Percentiles rank a stretch among this genome's conserved stretches.
phyloP scores from a whole-genome alignment of 331 rosid species.

The Telfairia occidentalis region DNA sequence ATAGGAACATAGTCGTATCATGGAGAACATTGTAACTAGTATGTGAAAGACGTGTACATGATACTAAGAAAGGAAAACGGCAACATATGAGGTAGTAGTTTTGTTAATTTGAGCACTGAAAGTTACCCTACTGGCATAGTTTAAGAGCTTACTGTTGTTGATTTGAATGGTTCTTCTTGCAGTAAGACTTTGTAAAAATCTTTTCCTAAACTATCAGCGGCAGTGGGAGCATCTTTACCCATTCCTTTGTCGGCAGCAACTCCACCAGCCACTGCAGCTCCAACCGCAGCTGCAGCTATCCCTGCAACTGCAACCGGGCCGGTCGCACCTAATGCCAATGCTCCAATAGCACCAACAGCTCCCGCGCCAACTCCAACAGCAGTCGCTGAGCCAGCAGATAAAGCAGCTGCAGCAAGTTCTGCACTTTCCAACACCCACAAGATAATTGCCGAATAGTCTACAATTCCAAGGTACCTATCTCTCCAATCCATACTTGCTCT shows the following conservation, averaged over 20 bases:
- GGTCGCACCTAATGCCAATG: slow-evolving; percentile 68
- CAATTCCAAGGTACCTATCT: slow-evolving; percentile 67
- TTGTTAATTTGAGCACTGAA: background rate
- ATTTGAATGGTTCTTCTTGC: slow-evolving; percentile 89
- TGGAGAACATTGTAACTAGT: background rate
- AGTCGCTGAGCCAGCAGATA: slow-evolving; percentile 70
- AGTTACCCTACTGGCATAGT: slow-evolving; percentile 1
- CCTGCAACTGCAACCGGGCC: slow-evolving; percentile 85
- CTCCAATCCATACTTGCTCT: slow-evolving; percentile 49
- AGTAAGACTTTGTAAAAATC: slow-evolving; percentile 76
- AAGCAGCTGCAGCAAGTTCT: slow-evolving; percentile 68
- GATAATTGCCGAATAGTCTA: slow-evolving; percentile 69
- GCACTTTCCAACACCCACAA: slow-evolving; percentile 95
- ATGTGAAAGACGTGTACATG: background rate
- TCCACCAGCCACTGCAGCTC: slow-evolving; percentile 86
- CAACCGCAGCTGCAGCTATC: slow-evolving; percentile 81
- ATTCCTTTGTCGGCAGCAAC: slow-evolving; percentile 44
- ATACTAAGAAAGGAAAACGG: background rate
- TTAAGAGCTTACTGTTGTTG: slow-evolving; percentile 58
- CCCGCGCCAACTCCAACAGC: slow-evolving; percentile 88
- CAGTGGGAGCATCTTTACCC: slow-evolving; percentile 64
- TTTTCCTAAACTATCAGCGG: slow-evolving; percentile 57
- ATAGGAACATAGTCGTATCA: background rate
- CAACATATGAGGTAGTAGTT: background rate
- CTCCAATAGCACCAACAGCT: slow-evolving; percentile 68